Percentiles rank a stretch among this genome's conserved stretches.
These are phyloP conservation scores for Metschnikowia anglica DNA, from an alignment of 805 yeast species.

Conservation along the genomic window DNA sequence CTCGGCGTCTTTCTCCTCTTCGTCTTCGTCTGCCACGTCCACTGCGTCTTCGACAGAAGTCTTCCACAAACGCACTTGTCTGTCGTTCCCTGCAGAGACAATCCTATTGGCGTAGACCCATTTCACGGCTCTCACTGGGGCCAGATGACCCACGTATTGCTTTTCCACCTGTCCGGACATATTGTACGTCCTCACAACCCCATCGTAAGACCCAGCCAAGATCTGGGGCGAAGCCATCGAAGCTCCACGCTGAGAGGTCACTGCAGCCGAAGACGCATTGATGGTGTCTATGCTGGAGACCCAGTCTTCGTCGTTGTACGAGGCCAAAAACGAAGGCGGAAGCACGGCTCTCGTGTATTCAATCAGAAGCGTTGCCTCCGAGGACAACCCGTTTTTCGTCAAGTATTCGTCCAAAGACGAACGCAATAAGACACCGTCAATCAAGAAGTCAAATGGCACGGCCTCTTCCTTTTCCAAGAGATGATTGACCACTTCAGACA, in stretches of 20 bases:
- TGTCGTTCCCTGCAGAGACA: slow-evolving; percentile 85
- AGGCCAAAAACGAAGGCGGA: slow-evolving; percentile 90
- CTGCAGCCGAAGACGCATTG: slow-evolving; percentile 33
- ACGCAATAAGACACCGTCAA: slow-evolving; percentile 80
- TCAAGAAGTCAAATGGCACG: slow-evolving; percentile 88
- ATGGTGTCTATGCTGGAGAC: slow-evolving; percentile 68
- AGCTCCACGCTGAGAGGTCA: slow-evolving; percentile 20
- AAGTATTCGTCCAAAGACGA: slow-evolving; percentile 79
- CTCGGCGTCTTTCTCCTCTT: slow-evolving; percentile 40
- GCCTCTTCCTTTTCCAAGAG: slow-evolving; percentile 60
- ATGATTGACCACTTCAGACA: slow-evolving; percentile 94
- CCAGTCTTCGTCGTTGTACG: slow-evolving; percentile 95
- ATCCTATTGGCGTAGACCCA: slow-evolving; percentile 76
- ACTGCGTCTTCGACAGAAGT: slow-evolving; percentile 41
- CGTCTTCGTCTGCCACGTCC: slow-evolving; percentile 33
- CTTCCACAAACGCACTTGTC: slow-evolving; percentile 87
- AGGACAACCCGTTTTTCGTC: slow-evolving; percentile 70
- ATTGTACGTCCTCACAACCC: slow-evolving; percentile 87
- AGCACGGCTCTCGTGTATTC: slow-evolving; percentile 91
- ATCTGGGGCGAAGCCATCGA: slow-evolving; percentile 50
- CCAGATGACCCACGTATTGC: slow-evolving; percentile 85
- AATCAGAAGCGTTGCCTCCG: slow-evolving; percentile 72
- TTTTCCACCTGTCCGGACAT: slow-evolving; percentile 75
- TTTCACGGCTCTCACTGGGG: slow-evolving; percentile 77
- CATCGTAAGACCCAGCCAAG: slow-evolving; percentile 90